These are phyloP conservation scores for Syzygium malaccense DNA, from an alignment of 441 rosid species.

Conservation along the genomic window DNA sequence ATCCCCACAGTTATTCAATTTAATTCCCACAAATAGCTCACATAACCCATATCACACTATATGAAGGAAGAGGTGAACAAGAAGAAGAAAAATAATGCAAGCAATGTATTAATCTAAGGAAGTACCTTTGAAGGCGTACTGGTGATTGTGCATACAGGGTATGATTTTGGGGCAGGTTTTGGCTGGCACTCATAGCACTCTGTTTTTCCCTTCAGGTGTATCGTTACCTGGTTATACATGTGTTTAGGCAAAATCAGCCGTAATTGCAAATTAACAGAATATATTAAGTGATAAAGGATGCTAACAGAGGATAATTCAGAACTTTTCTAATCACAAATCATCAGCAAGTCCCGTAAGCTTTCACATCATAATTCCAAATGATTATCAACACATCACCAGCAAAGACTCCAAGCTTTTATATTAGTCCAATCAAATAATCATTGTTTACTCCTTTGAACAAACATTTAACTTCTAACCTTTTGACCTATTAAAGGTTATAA, in stretches of 20 bases:
- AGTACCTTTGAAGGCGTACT: slow-evolving; percentile 95
- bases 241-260: neutral
- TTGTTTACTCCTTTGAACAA: neutral
- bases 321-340: neutral
- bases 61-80: neutral
- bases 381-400: neutral
- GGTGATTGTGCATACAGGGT: slow-evolving; percentile 98
- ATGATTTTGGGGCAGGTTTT: slow-evolving; percentile 95
- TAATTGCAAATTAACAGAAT: neutral
- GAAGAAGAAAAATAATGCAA: neutral
- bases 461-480: neutral
- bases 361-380: neutral
- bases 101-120: neutral
- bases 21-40: neutral
- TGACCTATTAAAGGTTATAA: neutral
- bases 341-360: neutral
- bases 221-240: slow-evolving; percentile 54
- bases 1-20: neutral
- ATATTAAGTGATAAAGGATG: neutral
- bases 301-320: neutral
- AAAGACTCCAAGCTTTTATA: neutral
- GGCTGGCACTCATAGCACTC: slow-evolving; percentile 97
- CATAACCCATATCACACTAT: neutral
- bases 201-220: slow-evolving; percentile 85
- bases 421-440: neutral